These are phyloP conservation scores for Pinus tabuliformis DNA, from an alignment of 75 land plant species.

Conservation along the genomic window DNA sequence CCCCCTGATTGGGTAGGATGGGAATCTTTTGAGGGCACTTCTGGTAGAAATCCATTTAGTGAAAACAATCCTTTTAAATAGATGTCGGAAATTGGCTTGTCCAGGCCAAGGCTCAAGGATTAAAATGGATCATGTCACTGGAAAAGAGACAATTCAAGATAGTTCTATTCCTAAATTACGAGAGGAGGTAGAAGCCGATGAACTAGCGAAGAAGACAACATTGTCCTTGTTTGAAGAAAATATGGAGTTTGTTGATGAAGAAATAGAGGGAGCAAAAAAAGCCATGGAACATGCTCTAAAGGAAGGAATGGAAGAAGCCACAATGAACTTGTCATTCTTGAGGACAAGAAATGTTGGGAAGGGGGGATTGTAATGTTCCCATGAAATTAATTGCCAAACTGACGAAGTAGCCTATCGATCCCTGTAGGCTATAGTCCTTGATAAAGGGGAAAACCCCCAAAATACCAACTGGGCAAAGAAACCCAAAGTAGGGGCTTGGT, in stretches of 20 bases:
- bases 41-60: conserved; percentile 18
- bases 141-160: not conserved
- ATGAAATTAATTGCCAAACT: too few relatives aligned
- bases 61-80: conserved; percentile 25
- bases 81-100: conserved; percentile 1
- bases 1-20: conserved; percentile 76
- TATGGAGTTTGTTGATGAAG: conserved; percentile 54
- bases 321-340: too few relatives aligned
- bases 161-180: conserved; percentile 14
- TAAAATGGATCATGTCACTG: not conserved
- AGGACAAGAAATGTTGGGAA: too few relatives aligned
- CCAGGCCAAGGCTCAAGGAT: not conserved
- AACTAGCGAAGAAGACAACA: not conserved
- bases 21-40: conserved; percentile 49
- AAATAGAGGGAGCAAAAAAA: too few relatives aligned
- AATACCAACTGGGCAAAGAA: too few relatives aligned
- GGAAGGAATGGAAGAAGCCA: too few relatives aligned
- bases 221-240: conserved; percentile 63
- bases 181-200: conserved; percentile 4
- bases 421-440: too few relatives aligned
- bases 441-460: too few relatives aligned
- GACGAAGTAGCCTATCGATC: too few relatives aligned
- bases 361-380: too few relatives aligned
- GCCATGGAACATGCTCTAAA: too few relatives aligned
- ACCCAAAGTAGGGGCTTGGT: too few relatives aligned